These are phyloP conservation scores for Xerocomus potaroensis DNA, from an alignment of 768 basidiomycete genomes.

Conservation along the genomic window DNA sequence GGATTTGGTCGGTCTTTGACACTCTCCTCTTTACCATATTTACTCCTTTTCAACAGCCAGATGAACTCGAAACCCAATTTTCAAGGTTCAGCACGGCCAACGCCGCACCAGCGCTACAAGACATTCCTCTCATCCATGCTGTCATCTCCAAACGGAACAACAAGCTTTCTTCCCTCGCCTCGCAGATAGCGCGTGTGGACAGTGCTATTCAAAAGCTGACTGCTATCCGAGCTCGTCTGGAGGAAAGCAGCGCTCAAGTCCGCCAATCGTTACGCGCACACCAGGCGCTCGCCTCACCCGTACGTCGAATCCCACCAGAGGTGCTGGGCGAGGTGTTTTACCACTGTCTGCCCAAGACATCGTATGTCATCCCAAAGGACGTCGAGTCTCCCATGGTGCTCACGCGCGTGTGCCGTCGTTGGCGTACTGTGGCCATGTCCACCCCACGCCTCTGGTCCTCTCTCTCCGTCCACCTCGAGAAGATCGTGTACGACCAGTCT, in stretches of 20 bases:
- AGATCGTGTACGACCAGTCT: neutral
- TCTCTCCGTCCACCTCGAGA: conserved; percentile 20
- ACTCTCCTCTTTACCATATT: neutral
- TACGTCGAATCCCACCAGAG: conserved; percentile 26
- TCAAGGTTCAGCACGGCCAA: conserved; percentile 8
- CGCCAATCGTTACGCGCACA: conserved; percentile 22
- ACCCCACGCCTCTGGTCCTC: conserved; percentile 33
- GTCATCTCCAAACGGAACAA: conserved; percentile 17
- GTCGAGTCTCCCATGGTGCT: conserved; percentile 24
- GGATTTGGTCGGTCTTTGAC: conserved; percentile 16
- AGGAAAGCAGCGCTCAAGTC: conserved; percentile 13
- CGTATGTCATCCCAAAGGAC: conserved; percentile 22
- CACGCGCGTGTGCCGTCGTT: conserved; percentile 26
- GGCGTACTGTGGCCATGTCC: conserved; percentile 28
- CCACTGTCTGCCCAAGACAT: conserved; percentile 22
- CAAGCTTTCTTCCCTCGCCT: conserved; percentile 18
- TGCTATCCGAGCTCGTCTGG: conserved; percentile 15
- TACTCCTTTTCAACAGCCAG: conserved; percentile 3
- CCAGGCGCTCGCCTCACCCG: conserved; percentile 19
- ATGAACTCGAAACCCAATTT: conserved; percentile 18
- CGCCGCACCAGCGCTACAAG: conserved; percentile 10
- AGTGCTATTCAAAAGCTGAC: conserved; percentile 17
- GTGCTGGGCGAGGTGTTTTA: conserved; percentile 29
- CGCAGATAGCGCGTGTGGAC: conserved; percentile 18
- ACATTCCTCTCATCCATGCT: conserved; percentile 14